These are phyloP conservation scores for Schizosaccharomyces cryophilus DNA, from an alignment of 805 yeast genomes.

Conservation along the genomic window DNA sequence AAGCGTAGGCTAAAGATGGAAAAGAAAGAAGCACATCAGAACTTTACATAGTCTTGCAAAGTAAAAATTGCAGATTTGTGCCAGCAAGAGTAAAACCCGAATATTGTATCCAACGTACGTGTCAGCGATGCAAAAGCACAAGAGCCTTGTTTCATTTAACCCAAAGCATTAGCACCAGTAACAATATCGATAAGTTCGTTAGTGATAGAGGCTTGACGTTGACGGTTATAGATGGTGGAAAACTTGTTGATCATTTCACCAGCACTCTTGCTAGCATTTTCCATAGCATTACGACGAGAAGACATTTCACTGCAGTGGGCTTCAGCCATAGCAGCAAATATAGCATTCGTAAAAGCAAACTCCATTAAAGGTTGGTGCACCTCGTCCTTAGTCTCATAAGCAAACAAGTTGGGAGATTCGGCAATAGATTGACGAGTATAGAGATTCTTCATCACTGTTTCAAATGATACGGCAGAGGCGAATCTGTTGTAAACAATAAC, in stretches of 20 bases:
- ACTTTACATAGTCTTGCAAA: too few relatives aligned
- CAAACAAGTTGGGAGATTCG: constrained; percentile 61
- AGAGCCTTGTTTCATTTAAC: not conserved
- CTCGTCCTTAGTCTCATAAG: constrained; percentile 54
- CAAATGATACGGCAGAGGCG: constrained; percentile 69
- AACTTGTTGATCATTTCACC: constrained; percentile 93
- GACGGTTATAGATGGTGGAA: constrained; percentile 96
- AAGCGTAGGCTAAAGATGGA: too few relatives aligned
- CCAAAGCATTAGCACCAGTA: constrained; percentile 94
- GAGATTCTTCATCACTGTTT: constrained; percentile 47
- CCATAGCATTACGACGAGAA: constrained; percentile 99
- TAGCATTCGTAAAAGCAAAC: constrained; percentile 72
- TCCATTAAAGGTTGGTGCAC: constrained; percentile 32
- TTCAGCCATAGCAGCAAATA: constrained; percentile 80
- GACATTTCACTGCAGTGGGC: constrained; percentile 95
- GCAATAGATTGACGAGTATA: constrained; percentile 49
- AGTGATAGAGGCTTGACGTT: constrained; percentile 97
- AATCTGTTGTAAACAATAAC: constrained; percentile 75
- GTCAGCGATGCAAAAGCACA: too few relatives aligned
- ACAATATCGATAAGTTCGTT: constrained; percentile 98
- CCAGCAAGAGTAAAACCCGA: too few relatives aligned
- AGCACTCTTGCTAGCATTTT: constrained; percentile 97
- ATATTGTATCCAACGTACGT: too few relatives aligned
- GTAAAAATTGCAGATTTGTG: too few relatives aligned
- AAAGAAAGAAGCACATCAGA: too few relatives aligned